phyloP scores from a whole-genome alignment of 345 rosid species.

The Euclidium syriacum region DNA sequence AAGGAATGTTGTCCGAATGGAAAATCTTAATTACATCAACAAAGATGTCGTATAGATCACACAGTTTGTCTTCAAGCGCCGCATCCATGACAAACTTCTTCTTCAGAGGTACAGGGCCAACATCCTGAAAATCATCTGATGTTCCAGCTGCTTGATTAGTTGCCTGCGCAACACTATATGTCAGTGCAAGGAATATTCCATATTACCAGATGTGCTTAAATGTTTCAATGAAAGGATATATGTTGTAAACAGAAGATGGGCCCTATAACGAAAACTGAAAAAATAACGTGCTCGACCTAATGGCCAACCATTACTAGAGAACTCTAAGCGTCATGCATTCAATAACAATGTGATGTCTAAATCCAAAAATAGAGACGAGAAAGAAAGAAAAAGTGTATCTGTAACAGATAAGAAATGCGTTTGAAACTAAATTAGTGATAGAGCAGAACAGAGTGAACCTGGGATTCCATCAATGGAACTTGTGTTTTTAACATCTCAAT shows the following conservation, averaged over 20 bases:
- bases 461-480: slow-evolving; percentile 50
- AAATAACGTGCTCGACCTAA: neutral
- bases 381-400: neutral
- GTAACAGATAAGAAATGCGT: neutral
- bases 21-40: slow-evolving; percentile 53
- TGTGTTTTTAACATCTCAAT: slow-evolving; percentile 61
- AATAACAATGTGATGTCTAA: slow-evolving; percentile 3
- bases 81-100: slow-evolving; percentile 64
- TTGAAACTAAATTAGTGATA: neutral
- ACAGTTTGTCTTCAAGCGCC: slow-evolving; percentile 73
- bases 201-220: neutral
- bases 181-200: neutral
- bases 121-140: slow-evolving; percentile 69
- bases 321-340: neutral
- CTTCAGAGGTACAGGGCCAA: slow-evolving; percentile 37
- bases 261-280: neutral
- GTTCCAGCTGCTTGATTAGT: slow-evolving; percentile 53
- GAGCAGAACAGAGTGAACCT: slow-evolving; percentile 37
- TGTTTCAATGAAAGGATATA: neutral
- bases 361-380: neutral
- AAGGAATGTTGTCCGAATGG: slow-evolving; percentile 5
- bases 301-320: neutral
- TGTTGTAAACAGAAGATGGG: neutral
- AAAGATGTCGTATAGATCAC: slow-evolving; percentile 91
- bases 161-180: slow-evolving; percentile 35